These are phyloP conservation scores for Aspergillus campestris DNA, from an alignment of 495 filamentous ascomycete genomes.

Conservation along the genomic window DNA sequence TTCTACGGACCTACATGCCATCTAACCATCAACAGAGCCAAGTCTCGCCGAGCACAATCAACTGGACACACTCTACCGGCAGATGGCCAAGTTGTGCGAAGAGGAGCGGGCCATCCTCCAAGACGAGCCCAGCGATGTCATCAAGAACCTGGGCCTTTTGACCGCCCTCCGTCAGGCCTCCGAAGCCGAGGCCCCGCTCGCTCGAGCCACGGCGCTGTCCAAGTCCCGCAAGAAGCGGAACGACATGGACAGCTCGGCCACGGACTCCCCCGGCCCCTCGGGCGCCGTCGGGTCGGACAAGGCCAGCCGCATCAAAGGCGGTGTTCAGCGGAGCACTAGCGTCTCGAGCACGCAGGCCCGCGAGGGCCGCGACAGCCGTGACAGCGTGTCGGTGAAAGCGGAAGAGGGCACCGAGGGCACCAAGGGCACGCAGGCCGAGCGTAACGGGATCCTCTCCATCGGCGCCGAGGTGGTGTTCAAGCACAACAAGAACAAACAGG, in stretches of 20 bases:
- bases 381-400: slow-evolving; percentile 39
- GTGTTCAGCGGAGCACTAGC: slow-evolving; percentile 45
- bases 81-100: slow-evolving; percentile 55
- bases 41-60: slow-evolving; percentile 35
- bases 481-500: slow-evolving; percentile 62
- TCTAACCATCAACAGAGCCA: slow-evolving; percentile 20
- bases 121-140: slow-evolving; percentile 50
- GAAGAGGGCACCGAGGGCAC: slow-evolving; percentile 47
- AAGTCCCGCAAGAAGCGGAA: slow-evolving; percentile 57
- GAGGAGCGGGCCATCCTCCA: slow-evolving; percentile 51
- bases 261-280: slow-evolving; percentile 63
- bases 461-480: slow-evolving; percentile 83
- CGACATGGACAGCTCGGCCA: slow-evolving; percentile 60
- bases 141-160: slow-evolving; percentile 52
- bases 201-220: slow-evolving; percentile 33
- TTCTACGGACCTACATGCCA: slow-evolving; percentile 2
- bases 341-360: slow-evolving; percentile 42
- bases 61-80: slow-evolving; percentile 51
- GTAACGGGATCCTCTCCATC: slow-evolving; percentile 49
- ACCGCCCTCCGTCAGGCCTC: slow-evolving; percentile 50
- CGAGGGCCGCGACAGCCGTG: slow-evolving; percentile 29
- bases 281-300: slow-evolving; percentile 38
- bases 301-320: slow-evolving; percentile 35
- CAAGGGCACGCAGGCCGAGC: slow-evolving; percentile 42
- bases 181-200: slow-evolving; percentile 48